These are phyloP conservation scores for Adiantum capillusveneris DNA, from an alignment of 75 land plant genomes.

Conservation along the genomic window DNA sequence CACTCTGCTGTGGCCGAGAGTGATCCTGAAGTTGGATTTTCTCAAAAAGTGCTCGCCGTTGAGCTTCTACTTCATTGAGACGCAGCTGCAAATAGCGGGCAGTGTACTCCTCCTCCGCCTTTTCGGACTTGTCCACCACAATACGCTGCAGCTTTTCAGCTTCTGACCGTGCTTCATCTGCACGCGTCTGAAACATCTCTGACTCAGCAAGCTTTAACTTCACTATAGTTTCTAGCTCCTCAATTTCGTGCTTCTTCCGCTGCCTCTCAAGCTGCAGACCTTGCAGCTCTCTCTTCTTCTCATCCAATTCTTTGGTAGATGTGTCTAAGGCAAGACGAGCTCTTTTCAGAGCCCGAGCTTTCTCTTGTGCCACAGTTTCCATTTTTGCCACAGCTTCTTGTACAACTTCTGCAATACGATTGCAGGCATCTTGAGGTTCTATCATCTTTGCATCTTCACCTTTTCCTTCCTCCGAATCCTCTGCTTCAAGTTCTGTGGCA, in stretches of 20 bases:
- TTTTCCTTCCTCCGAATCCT: slow-evolving; percentile 35
- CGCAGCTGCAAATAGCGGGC: slow-evolving; percentile 78
- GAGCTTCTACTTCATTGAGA: slow-evolving; percentile 84
- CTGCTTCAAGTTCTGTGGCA: slow-evolving; percentile 59
- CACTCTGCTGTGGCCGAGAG: slow-evolving; percentile 33
- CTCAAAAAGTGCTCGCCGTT: slow-evolving; percentile 80
- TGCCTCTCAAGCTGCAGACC: slow-evolving; percentile 73
- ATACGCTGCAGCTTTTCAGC: slow-evolving; percentile 88
- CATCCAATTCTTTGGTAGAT: slow-evolving; percentile 73
- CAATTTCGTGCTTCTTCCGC: slow-evolving; percentile 73
- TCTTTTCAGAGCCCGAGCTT: slow-evolving; percentile 58
- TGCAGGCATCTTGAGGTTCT: slow-evolving; percentile 87
- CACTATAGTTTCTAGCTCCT: slow-evolving; percentile 77
- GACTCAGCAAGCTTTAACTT: slow-evolving; percentile 85
- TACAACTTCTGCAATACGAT: slow-evolving; percentile 84
- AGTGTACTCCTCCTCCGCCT: slow-evolving; percentile 87
- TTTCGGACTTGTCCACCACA: slow-evolving; percentile 77
- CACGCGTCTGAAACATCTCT: slow-evolving; percentile 91
- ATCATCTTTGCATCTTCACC: slow-evolving; percentile 54
- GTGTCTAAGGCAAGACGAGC: slow-evolving; percentile 72
- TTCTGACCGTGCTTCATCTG: slow-evolving; percentile 80
- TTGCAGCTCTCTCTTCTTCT: slow-evolving; percentile 65
- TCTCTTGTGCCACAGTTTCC: slow-evolving; percentile 91
- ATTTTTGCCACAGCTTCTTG: slow-evolving; percentile 85
- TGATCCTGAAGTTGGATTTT: slow-evolving; percentile 75